A percentile compares a stretch with the other conserved stretches of the same genome.
Evolutionary conservation across 257 asterid species (phyloP).

Genomic region (Marsdenia floribunda): DNA sequence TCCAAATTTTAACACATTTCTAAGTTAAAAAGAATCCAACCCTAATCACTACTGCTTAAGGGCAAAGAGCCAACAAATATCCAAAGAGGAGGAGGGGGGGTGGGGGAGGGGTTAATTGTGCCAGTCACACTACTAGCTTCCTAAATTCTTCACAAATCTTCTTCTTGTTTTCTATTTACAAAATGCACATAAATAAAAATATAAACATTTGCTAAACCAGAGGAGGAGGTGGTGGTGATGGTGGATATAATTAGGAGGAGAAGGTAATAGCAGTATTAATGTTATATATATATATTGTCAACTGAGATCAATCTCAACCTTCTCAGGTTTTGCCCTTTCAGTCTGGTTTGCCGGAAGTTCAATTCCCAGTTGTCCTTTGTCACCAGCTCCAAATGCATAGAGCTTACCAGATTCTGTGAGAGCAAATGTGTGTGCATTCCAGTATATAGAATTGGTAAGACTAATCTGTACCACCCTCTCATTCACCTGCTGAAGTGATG

Average conservation of each 20-base stretch:
- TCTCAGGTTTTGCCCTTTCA: constrained; percentile 78
- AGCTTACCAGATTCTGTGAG: constrained; percentile 87
- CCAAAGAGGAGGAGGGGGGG: not conserved
- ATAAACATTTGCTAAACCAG: constrained; percentile 12
- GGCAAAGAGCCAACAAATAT: constrained; percentile 17
- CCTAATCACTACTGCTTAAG: constrained; percentile 21
- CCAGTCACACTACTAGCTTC: constrained; percentile 28
- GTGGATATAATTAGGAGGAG: constrained; percentile 4
- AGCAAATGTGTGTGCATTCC: constrained; percentile 97
- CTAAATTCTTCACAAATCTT: constrained; percentile 29
- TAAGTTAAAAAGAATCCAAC: constrained; percentile 9
- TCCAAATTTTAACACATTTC: constrained; percentile 13
- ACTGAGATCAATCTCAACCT: constrained; percentile 69
- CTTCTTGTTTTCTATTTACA: constrained; percentile 33
- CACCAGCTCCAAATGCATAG: constrained; percentile 94
- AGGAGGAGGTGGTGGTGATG: not conserved
- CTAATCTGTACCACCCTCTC: constrained; percentile 93
- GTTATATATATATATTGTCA: constrained; percentile 15
- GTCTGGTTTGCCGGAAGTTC: constrained; percentile 58
- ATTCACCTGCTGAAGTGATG: constrained; percentile 65
- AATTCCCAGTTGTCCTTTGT: constrained; percentile 92
- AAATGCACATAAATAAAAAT: constrained; percentile 22
- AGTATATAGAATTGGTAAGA: constrained; percentile 85
- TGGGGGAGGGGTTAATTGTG: constrained; percentile 22
- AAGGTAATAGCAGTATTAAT: too few species aligned